Evolutionary conservation across 441 rosid species (phyloP), one percentile per base, ranked within the genome.

Genomic region (Euphorbia celastroides): DNA sequence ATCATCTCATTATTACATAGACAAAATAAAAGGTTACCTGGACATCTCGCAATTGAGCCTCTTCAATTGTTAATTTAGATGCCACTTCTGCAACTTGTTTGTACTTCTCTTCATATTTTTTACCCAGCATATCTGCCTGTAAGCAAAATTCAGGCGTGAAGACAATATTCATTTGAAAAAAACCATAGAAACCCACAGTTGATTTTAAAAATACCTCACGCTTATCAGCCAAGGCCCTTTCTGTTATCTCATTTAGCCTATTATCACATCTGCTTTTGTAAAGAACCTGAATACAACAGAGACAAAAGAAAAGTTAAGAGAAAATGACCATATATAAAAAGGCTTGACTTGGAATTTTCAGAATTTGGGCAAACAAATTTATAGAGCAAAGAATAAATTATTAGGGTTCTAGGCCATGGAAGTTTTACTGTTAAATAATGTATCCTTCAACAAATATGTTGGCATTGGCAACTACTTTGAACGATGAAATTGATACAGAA

Each of bases 21-120:
- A 26, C 32, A 36, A 58, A 63, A 60, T 65, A 71, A 30, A 52
- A 32, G 17, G 50, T 72, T 73, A 94, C 99, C 91, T 92, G 98
- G 79, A 84, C 79, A 65, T 89, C 99, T 30, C 94, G 96, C 80
- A 89, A 92, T 66, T 83, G 86, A 66, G 99, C 98, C 67, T 94
- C 99, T 76, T 94, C 97, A 68, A 94, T 82, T 19, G 98, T 86
- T 78, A 94, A 82, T 75, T 89, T 92, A 67, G 99, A 92, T 64
- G 97, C 96, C 77, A 89, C 74, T 79, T 89, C 98, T 68, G 96
- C 92, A 64, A 91, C 99, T 85, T 94, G 99, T 82, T 85, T 91
- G 82, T 91, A 91, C 80, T 87, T 94, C 80, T 94, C 99, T 76
- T 91, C 97, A 73, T 91, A 91, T 77, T 94, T 94, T 78, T 89